phyloP scores from a whole-genome alignment of 106 monocot genomes.

The Dioscorea alata region DNA sequence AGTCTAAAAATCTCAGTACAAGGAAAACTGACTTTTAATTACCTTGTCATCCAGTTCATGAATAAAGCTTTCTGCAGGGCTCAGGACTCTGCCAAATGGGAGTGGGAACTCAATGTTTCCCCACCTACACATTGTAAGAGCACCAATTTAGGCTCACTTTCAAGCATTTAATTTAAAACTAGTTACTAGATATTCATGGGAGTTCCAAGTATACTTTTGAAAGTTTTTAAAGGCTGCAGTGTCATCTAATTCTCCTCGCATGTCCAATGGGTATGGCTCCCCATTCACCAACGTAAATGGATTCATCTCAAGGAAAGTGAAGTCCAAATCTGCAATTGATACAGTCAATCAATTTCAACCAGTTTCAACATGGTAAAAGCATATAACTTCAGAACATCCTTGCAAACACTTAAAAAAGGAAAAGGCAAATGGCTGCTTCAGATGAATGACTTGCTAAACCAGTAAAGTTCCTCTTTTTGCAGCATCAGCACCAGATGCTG shows the following conservation, averaged over 20 bases:
- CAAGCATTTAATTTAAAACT: neutral
- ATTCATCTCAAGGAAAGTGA: conserved; percentile 97
- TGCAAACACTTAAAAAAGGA: too few species aligned
- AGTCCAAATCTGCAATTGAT: conserved; percentile 68
- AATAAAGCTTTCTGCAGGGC: conserved; percentile 76
- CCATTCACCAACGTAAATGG: conserved; percentile 95
- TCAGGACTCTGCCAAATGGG: conserved; percentile 96
- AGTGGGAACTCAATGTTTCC: conserved; percentile 85
- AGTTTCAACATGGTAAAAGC: too few species aligned
- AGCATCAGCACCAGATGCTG: too few species aligned
- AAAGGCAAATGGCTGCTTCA: too few species aligned
- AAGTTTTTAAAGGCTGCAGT: conserved; percentile 99
- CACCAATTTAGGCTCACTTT: neutral
- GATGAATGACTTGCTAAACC: too few species aligned
- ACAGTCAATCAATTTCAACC: neutral
- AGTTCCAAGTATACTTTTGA: conserved; percentile 46
- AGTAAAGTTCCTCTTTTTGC: too few species aligned
- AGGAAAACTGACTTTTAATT: neutral
- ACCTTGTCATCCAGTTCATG: conserved; percentile 94
- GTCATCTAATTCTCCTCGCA: conserved; percentile 99
- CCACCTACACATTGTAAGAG: conserved; percentile 52
- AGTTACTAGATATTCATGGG: neutral
- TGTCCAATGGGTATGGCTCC: conserved; percentile 93
- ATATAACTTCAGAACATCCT: too few species aligned
- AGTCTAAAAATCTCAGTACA: neutral